Evolutionary conservation across 192 early-diverging fungal species (phyloP).

Genomic region (Fimicolochytrium jonesii): DNA sequence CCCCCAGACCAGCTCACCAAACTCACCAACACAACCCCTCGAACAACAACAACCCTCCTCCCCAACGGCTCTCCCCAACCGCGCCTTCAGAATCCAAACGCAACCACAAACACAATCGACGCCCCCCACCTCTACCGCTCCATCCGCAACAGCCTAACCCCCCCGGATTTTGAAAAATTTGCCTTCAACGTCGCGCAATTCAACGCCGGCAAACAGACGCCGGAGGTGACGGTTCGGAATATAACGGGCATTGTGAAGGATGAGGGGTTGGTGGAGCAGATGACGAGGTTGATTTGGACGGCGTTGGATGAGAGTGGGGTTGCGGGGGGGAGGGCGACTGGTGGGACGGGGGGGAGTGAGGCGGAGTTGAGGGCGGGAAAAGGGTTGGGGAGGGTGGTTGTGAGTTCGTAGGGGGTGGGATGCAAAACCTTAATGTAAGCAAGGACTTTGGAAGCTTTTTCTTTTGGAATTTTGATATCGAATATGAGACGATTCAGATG

Average conservation of each 20-base stretch:
- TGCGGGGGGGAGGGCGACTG: too few species aligned
- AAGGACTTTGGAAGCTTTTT: too few species aligned
- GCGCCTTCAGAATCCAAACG: background rate
- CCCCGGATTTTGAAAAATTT: slow-evolving; percentile 44
- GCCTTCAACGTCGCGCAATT: slow-evolving; percentile 42
- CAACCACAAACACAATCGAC: slow-evolving; percentile 18
- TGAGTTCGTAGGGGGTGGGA: too few species aligned
- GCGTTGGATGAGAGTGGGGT: slow-evolving; percentile 38
- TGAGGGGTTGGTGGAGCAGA: slow-evolving; percentile 24
- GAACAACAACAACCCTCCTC: background rate
- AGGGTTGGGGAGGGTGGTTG: too few species aligned
- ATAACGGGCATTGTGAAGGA: slow-evolving; percentile 39
- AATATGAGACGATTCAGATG: too few species aligned
- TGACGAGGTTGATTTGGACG: slow-evolving; percentile 39
- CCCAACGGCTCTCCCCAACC: background rate
- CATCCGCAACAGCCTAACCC: slow-evolving; percentile 35
- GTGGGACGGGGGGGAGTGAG: too few species aligned
- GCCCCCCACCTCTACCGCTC: slow-evolving; percentile 43
- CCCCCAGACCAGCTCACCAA: background rate
- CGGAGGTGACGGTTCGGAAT: slow-evolving; percentile 36
- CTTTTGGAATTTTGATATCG: too few species aligned
- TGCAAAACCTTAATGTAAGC: too few species aligned
- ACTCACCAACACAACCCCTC: background rate
- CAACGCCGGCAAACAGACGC: slow-evolving; percentile 33
- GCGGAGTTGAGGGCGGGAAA: too few species aligned